These are phyloP conservation scores for Clarireedia monteithiana DNA, from an alignment of 2,329 filamentous ascomycete genomes.

Conservation along the genomic window DNA sequence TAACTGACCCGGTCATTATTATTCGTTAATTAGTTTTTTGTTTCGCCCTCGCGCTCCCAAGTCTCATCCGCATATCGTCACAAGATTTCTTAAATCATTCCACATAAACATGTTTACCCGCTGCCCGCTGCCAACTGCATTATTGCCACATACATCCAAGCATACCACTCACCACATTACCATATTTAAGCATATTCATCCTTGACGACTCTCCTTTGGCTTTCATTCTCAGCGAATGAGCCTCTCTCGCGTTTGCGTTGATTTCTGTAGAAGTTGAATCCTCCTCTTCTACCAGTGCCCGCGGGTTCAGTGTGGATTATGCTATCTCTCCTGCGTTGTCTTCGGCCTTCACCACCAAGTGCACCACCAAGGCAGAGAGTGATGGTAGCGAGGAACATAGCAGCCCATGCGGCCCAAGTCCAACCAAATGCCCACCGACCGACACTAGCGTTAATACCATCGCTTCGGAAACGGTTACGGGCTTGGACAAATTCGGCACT, in stretches of 20 bases:
- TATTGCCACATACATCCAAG: no score
- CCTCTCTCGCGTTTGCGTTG: conserved; percentile 1
- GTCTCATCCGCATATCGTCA: no score
- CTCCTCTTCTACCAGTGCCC: background rate
- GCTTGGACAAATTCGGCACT: conserved; percentile 60
- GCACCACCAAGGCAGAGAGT: conserved; percentile 57
- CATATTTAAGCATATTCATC: conserved; percentile 8
- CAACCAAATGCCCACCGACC: conserved; percentile 68
- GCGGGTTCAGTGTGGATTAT: background rate
- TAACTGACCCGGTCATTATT: no score
- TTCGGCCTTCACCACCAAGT: background rate
- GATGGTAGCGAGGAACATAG: conserved; percentile 56
- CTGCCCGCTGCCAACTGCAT: no score
- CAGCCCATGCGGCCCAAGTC: conserved; percentile 64
- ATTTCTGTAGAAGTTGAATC: conserved; percentile 2
- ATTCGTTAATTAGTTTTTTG: no score
- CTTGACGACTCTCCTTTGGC: conserved; percentile 1
- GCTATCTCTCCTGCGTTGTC: background rate
- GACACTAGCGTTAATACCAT: conserved; percentile 49
- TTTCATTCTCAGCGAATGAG: conserved; percentile 2
- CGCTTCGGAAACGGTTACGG: conserved; percentile 54
- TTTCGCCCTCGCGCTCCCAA: no score
- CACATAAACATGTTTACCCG: no score
- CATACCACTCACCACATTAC: no score
- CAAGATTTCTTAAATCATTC: no score